Conservation (phyloP, 2,329 filamentous ascomycete genomes). For the Neopestalotiopsis sp. region DNA sequence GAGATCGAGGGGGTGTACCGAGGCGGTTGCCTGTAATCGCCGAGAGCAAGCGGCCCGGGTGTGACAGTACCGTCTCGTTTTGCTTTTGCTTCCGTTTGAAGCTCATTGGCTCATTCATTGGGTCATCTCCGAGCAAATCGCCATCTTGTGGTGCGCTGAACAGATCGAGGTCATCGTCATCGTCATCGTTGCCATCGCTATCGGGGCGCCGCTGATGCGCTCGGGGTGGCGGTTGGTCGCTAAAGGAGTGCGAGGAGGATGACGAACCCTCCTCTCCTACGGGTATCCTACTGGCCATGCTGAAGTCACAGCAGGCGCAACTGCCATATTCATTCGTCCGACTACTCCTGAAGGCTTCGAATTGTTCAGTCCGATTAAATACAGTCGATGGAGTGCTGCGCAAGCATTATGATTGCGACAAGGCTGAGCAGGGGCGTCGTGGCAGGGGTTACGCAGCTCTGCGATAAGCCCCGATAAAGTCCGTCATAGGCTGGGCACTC, state of each 20-base stretch:
- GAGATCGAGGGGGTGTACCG: constrained; percentile 20
- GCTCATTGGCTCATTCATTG: constrained; percentile 61
- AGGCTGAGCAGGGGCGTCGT: constrained; percentile 4
- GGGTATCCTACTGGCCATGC: constrained; percentile 32
- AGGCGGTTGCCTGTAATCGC: constrained; percentile 46
- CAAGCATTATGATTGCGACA: background rate
- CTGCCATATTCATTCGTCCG: constrained; percentile 13
- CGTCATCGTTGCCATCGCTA: constrained; percentile 38
- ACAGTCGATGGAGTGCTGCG: background rate
- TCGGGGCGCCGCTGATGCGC: constrained; percentile 17
- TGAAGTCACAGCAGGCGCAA: background rate
- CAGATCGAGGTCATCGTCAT: constrained; percentile 28
- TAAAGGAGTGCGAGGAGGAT: constrained; percentile 29
- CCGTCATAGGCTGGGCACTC: background rate
- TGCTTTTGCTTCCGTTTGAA: constrained; percentile 73
- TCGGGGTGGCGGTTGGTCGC: constrained; percentile 21
- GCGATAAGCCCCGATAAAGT: constrained; percentile 9
- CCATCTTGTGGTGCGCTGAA: constrained; percentile 21
- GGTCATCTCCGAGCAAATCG: constrained; percentile 59
- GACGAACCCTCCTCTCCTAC: constrained; percentile 35
- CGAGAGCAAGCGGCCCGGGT: constrained; percentile 54
- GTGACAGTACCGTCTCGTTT: constrained; percentile 46
- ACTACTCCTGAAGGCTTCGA: too few relatives aligned
- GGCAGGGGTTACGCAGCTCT: constrained; percentile 5
- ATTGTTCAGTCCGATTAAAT: background rate